Evolutionary conservation across 108 stramenopile species (phyloP).

Genomic region (Fragilaria crotonensis): DNA sequence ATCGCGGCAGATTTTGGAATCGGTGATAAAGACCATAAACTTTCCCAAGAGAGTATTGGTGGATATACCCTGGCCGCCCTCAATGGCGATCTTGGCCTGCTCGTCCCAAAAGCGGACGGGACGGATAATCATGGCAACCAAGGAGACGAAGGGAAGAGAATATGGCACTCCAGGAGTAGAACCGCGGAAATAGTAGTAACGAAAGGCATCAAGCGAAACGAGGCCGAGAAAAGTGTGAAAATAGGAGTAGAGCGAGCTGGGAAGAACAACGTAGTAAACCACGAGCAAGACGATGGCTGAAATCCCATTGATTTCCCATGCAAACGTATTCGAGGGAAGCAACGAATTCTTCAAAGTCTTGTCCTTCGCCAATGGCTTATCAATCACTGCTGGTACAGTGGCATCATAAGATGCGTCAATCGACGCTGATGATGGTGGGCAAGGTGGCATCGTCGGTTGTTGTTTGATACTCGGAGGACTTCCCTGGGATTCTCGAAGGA

Average conservation of each 20-base stretch:
- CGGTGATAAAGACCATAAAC: conserved; percentile 12
- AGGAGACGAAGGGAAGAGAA: conserved; percentile 16
- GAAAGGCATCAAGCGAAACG: conserved; percentile 11
- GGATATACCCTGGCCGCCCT: conserved; percentile 10
- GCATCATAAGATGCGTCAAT: too few species aligned
- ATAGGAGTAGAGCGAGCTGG: not conserved
- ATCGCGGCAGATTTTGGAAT: conserved; percentile 14
- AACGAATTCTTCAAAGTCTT: too few species aligned
- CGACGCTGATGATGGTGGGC: too few species aligned
- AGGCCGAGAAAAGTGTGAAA: conserved; percentile 1
- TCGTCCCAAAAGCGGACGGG: conserved; percentile 23
- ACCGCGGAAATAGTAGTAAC: conserved; percentile 10
- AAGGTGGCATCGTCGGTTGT: too few species aligned
- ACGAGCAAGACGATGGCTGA: too few species aligned
- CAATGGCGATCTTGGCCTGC: conserved; percentile 14
- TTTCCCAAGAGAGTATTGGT: conserved; percentile 20
- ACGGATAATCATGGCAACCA: conserved; percentile 16
- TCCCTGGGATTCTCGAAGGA: too few species aligned
- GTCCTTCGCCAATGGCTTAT: too few species aligned
- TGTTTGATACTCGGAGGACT: too few species aligned
- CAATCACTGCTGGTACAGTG: too few species aligned
- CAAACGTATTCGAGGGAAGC: too few species aligned
- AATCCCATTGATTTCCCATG: too few species aligned
- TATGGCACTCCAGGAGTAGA: conserved; percentile 14
- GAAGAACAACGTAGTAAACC: too few species aligned